phyloP scores from a whole-genome alignment of 169 alveolate species.

The Plasmodium relictum region DNA sequence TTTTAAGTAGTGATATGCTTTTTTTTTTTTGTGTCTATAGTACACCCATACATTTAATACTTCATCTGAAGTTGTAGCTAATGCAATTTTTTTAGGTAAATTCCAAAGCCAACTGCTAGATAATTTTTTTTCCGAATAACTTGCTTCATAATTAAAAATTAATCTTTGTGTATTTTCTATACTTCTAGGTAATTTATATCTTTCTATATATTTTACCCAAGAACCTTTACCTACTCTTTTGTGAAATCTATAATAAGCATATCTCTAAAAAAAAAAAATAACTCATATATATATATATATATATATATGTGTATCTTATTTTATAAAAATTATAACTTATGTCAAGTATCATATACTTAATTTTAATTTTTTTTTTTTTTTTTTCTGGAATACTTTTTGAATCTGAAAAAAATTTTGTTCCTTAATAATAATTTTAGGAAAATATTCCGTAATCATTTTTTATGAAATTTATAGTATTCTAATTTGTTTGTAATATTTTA shows the following conservation, averaged over 20 bases:
- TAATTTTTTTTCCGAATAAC: slow-evolving; percentile 84
- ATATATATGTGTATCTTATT: slow-evolving; percentile 4
- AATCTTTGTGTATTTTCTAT: slow-evolving; percentile 88
- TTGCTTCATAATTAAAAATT: slow-evolving; percentile 82
- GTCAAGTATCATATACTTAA: background rate
- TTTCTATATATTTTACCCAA: slow-evolving; percentile 87
- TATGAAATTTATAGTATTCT: no score
- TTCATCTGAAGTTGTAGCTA: slow-evolving; percentile 87
- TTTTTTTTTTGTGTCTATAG: slow-evolving; percentile 84
- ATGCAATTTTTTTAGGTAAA: slow-evolving; percentile 86
- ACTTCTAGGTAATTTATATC: slow-evolving; percentile 84
- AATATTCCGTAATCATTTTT: background rate
- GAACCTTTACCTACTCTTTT: slow-evolving; percentile 88
- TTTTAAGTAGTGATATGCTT: slow-evolving; percentile 83
- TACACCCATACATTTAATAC: slow-evolving; percentile 86
- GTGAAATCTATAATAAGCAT: slow-evolving; percentile 89
- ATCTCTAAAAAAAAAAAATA: slow-evolving; percentile 33
- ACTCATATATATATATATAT: background rate
- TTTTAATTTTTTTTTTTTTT: slow-evolving; percentile 2
- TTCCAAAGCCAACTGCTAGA: slow-evolving; percentile 85
- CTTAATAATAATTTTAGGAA: background rate
- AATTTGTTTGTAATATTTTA: no score
- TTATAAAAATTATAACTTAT: no score
- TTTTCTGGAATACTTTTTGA: slow-evolving; percentile 9
- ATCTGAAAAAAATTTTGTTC: background rate